Evolutionary conservation across 192 early-diverging fungal genomes (phyloP).

Genomic region (Coemansia sp.): DNA sequence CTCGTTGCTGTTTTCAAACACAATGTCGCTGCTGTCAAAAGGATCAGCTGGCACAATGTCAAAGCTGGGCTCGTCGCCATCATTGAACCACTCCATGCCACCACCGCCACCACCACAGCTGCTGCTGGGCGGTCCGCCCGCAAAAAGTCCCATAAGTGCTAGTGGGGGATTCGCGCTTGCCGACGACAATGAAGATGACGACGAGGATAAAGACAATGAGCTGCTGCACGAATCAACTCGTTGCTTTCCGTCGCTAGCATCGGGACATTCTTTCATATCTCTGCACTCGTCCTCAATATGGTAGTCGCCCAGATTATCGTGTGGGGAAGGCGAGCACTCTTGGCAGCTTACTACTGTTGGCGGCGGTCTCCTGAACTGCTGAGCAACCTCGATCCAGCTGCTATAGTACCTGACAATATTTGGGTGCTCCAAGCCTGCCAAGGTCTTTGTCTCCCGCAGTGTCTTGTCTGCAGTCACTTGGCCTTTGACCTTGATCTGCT

Average conservation of each 20-base stretch:
- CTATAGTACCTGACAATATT: constrained; percentile 94
- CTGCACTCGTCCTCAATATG: not conserved
- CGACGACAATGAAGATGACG: not conserved
- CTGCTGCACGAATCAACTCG: not conserved
- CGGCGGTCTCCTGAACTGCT: constrained; percentile 13
- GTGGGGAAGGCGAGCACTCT: not conserved
- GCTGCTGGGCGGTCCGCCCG: not conserved
- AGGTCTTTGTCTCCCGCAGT: constrained; percentile 85
- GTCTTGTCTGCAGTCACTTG: constrained; percentile 66
- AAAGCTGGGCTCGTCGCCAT: constrained; percentile 17
- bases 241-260: not conserved
- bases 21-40: constrained; percentile 14
- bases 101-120: not conserved
- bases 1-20: constrained; percentile 25
- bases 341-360: not conserved
- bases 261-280: not conserved
- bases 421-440: constrained; percentile 78
- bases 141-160: not conserved
- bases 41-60: not conserved
- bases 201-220: not conserved
- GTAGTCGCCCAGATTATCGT: too few species aligned
- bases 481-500: constrained; percentile 71
- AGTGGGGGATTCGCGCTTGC: not conserved
- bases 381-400: constrained; percentile 82
- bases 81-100: constrained; percentile 6